Evolutionary conservation across 495 filamentous ascomycete genomes (phyloP).

Genomic region (Xylaria castorea): DNA sequence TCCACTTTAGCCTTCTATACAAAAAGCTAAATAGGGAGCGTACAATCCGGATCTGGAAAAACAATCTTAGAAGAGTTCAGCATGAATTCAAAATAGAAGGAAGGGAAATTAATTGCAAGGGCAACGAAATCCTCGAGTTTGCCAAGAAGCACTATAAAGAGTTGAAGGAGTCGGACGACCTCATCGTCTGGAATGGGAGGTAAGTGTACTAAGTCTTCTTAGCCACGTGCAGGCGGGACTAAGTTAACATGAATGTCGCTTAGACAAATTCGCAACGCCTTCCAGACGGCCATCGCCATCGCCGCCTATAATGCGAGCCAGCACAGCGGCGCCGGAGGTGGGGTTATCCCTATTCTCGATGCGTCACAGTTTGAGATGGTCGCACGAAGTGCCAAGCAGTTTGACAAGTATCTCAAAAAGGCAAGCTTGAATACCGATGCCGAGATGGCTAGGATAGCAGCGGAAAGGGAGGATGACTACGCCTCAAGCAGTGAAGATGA

Average conservation of each 20-base stretch:
- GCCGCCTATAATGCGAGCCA: slow-evolving; percentile 24
- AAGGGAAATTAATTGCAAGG: slow-evolving; percentile 30
- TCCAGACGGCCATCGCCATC: slow-evolving; percentile 41
- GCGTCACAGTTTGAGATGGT: background rate
- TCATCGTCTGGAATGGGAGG: slow-evolving; percentile 32
- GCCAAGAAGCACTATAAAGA: slow-evolving; percentile 19
- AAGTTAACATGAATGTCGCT: too few species aligned
- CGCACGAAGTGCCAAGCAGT: background rate
- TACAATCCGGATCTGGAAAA: slow-evolving; percentile 44
- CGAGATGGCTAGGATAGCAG: too few species aligned
- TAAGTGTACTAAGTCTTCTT: too few species aligned
- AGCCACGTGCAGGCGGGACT: too few species aligned
- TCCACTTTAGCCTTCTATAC: slow-evolving; percentile 56
- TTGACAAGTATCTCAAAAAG: too few species aligned
- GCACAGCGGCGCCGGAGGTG: background rate
- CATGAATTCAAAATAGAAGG: slow-evolving; percentile 23
- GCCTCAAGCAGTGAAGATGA: too few species aligned
- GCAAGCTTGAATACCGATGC: too few species aligned
- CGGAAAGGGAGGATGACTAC: too few species aligned
- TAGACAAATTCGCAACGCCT: slow-evolving; percentile 39
- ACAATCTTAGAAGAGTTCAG: slow-evolving; percentile 40
- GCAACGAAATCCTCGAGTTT: slow-evolving; percentile 20
- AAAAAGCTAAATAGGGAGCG: slow-evolving; percentile 40
- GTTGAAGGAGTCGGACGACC: too few species aligned
- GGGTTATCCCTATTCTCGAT: background rate